Evolutionary conservation across 768 basidiomycete species (phyloP).

Genomic region (Hericium coralloides): DNA sequence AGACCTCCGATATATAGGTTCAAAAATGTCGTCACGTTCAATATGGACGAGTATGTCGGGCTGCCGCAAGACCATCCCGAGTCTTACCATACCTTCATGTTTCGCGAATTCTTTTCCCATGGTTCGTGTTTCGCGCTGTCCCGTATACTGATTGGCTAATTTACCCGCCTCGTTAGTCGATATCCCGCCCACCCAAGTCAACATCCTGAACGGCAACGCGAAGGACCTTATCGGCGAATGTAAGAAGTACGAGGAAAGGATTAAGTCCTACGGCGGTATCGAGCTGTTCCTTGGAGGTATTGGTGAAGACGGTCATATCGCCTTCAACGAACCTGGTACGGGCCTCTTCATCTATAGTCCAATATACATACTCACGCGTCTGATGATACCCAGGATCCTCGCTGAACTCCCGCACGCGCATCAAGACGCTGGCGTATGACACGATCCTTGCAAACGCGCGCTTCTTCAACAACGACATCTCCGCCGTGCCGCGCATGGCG

Average conservation of each 20-base stretch:
- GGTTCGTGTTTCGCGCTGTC: constrained; percentile 30
- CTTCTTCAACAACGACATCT: constrained; percentile 80
- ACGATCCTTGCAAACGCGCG: constrained; percentile 93
- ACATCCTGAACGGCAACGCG: constrained; percentile 71
- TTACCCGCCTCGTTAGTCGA: constrained; percentile 37
- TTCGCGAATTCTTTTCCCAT: constrained; percentile 85
- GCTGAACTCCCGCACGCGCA: constrained; percentile 75
- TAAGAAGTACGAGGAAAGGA: constrained; percentile 67
- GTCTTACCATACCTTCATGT: constrained; percentile 95
- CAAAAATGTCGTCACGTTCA: constrained; percentile 82
- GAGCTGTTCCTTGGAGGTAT: constrained; percentile 93
- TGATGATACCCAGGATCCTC: constrained; percentile 49
- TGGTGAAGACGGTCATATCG: constrained; percentile 89
- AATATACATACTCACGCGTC: background rate
- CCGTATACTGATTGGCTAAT: background rate
- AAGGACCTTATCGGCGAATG: constrained; percentile 73
- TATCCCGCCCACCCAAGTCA: constrained; percentile 31
- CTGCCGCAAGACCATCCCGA: constrained; percentile 76
- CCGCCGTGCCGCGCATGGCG: constrained; percentile 77
- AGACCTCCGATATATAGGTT: constrained; percentile 37
- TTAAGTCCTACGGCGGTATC: constrained; percentile 73
- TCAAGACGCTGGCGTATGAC: constrained; percentile 89
- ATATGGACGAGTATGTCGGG: constrained; percentile 93
- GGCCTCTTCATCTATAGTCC: background rate
- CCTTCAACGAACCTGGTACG: constrained; percentile 75